These are phyloP conservation scores for Talaromyces amestolkiae DNA, from an alignment of 2,329 filamentous ascomycete genomes.

Conservation along the genomic window DNA sequence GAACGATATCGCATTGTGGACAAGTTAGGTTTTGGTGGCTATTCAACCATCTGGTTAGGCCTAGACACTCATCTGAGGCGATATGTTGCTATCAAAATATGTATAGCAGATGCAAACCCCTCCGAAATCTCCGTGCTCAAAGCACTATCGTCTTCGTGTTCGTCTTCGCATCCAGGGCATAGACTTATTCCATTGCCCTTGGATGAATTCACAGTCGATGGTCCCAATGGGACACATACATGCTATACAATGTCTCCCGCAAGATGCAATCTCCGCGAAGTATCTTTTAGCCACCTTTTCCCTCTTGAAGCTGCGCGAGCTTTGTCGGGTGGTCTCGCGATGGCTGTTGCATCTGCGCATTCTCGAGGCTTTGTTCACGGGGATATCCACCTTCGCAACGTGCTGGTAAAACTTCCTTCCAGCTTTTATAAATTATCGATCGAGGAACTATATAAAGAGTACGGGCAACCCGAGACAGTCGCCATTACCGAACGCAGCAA, in stretches of 20 bases:
- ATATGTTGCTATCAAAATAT: slow-evolving; percentile 34
- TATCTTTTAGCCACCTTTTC: slow-evolving; percentile 29
- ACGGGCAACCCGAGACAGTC: slow-evolving; percentile 30
- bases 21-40: slow-evolving; percentile 44
- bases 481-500: slow-evolving; percentile 27
- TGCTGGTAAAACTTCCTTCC: slow-evolving; percentile 21
- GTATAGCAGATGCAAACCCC: slow-evolving; percentile 22
- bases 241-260: slow-evolving; percentile 30
- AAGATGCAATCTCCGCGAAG: slow-evolving; percentile 29
- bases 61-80: slow-evolving; percentile 28
- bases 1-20: slow-evolving; percentile 40
- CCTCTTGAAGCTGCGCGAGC: slow-evolving; percentile 30
- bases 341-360: slow-evolving; percentile 22
- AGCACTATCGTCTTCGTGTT: slow-evolving; percentile 3
- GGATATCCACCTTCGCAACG: slow-evolving; percentile 29
- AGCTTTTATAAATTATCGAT: slow-evolving; percentile 31
- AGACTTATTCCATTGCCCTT: slow-evolving; percentile 14
- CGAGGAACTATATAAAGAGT: slow-evolving; percentile 32
- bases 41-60: slow-evolving; percentile 45
- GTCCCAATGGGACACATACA: slow-evolving; percentile 30
- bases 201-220: slow-evolving; percentile 30
- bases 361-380: slow-evolving; percentile 29
- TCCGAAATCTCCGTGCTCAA: slow-evolving; percentile 26
- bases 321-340: slow-evolving; percentile 23
- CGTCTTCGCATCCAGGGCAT: not conserved